These are phyloP conservation scores for Hordeum pubiflorum DNA, from an alignment of 202 grass and related monocot species.

Conservation along the genomic window DNA sequence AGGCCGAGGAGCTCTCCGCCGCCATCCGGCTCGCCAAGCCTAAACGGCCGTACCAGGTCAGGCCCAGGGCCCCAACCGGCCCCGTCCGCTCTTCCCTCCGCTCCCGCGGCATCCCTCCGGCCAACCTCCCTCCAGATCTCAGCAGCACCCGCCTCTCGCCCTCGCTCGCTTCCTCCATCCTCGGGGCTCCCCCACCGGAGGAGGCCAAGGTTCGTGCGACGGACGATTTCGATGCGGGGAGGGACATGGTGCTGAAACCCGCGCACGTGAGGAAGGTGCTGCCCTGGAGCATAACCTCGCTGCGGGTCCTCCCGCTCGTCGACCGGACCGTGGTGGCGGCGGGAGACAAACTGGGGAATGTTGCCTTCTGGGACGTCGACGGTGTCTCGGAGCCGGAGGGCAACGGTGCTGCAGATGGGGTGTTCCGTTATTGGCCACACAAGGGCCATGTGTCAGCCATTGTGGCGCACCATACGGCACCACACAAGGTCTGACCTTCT, in stretches of 20 bases:
- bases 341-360: slow-evolving; percentile 46
- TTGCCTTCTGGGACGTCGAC: slow-evolving; percentile 79
- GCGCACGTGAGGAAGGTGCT: slow-evolving; percentile 44
- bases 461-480: slow-evolving; percentile 30
- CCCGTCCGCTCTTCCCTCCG: slow-evolving; percentile 28
- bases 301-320: slow-evolving; percentile 50
- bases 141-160: slow-evolving; percentile 19
- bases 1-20: slow-evolving; percentile 51
- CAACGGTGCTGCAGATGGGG: slow-evolving; percentile 32
- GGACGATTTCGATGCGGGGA: slow-evolving; percentile 27
- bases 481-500: slow-evolving; percentile 36
- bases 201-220: neutral
- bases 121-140: no score
- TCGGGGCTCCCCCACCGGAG: neutral
- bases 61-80: neutral
- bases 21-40: neutral
- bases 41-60: neutral
- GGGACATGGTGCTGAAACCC: slow-evolving; percentile 38
- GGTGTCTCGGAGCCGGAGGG: neutral
- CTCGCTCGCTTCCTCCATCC: slow-evolving; percentile 20
- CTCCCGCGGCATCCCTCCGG: slow-evolving; percentile 32
- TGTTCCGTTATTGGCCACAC: slow-evolving; percentile 66
- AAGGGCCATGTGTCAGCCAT: slow-evolving; percentile 44
- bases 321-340: slow-evolving; percentile 43
- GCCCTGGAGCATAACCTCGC: slow-evolving; percentile 23